Evolutionary conservation across 1,284 basidiomycete species (phyloP).

Genomic region (Rhodotorula glutinis): DNA sequence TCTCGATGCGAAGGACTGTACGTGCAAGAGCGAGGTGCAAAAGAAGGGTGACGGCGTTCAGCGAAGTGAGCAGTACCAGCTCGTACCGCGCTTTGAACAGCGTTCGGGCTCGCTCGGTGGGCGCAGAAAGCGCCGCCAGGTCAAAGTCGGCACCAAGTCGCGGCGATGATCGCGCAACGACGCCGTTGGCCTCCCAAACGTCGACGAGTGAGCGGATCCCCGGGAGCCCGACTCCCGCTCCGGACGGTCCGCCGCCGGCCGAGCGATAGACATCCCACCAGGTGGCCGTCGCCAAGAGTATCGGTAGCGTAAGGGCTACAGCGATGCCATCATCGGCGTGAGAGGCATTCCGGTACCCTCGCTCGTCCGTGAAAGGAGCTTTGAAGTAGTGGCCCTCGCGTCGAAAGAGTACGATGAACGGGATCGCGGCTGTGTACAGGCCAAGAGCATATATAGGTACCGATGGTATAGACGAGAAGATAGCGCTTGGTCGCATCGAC

Average conservation of each 20-base stretch:
- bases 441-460: conserved; percentile 35
- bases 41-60: conserved; percentile 46
- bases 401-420: conserved; percentile 43
- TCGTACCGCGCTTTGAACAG: conserved; percentile 45
- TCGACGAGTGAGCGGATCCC: conserved; percentile 37
- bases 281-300: conserved; percentile 41
- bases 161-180: conserved; percentile 11
- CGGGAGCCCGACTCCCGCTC: conserved; percentile 23
- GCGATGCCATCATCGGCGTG: conserved; percentile 44
- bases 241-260: background rate
- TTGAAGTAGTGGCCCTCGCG: conserved; percentile 35
- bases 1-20: conserved; percentile 43
- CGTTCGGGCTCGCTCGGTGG: conserved; percentile 40
- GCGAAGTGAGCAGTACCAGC: conserved; percentile 47
- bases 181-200: conserved; percentile 43
- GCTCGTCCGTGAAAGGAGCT: conserved; percentile 46
- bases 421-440: conserved; percentile 34
- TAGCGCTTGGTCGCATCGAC: conserved; percentile 20
- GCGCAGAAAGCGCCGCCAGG: conserved; percentile 35
- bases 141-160: conserved; percentile 18
- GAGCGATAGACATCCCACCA: conserved; percentile 41
- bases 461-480: conserved; percentile 22
- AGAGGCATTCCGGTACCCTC: conserved; percentile 42
- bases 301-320: conserved; percentile 40
- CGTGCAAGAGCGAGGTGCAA: conserved; percentile 45